Evolutionary conservation across 2,329 filamentous ascomycete genomes (phyloP).

Genomic region (Monilinia aucupariae): DNA sequence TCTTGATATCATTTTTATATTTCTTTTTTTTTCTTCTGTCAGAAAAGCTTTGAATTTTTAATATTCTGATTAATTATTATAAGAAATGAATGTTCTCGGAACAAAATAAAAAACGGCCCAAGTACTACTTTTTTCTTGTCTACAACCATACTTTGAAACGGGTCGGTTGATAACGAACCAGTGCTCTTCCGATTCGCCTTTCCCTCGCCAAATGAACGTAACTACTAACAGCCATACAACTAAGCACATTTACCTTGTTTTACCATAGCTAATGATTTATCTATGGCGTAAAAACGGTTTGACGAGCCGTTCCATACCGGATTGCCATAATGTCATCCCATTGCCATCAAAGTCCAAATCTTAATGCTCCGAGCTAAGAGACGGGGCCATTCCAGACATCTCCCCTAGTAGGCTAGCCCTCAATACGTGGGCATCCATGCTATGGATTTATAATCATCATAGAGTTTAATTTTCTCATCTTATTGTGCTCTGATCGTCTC

Average conservation of each 20-base stretch:
- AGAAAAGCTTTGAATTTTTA: too few species aligned
- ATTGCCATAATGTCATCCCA: not conserved
- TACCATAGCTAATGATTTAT: not conserved
- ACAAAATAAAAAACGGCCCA: too few species aligned
- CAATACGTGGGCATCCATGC: too few species aligned
- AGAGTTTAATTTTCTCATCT: not conserved
- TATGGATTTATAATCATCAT: not conserved
- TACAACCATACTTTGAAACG: not conserved
- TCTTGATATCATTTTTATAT: too few species aligned
- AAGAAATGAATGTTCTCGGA: too few species aligned
- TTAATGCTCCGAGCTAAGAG: not conserved
- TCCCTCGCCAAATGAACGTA: not conserved
- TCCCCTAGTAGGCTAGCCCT: not conserved
- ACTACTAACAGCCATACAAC: not conserved
- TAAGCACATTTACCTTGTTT: not conserved
- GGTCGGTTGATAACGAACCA: not conserved
- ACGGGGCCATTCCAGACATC: too few species aligned
- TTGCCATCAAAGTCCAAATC: not conserved
- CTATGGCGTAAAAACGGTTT: too few species aligned
- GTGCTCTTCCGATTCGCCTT: not conserved
- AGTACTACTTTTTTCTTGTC: not conserved
- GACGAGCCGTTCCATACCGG: not conserved
- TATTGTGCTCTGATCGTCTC: not conserved
- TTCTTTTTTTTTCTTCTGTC: too few species aligned
- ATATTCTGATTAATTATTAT: too few species aligned